Conservation (phyloP, 371 early-diverging fungal species). For the Apophysomyces trapeziformis region DNA sequence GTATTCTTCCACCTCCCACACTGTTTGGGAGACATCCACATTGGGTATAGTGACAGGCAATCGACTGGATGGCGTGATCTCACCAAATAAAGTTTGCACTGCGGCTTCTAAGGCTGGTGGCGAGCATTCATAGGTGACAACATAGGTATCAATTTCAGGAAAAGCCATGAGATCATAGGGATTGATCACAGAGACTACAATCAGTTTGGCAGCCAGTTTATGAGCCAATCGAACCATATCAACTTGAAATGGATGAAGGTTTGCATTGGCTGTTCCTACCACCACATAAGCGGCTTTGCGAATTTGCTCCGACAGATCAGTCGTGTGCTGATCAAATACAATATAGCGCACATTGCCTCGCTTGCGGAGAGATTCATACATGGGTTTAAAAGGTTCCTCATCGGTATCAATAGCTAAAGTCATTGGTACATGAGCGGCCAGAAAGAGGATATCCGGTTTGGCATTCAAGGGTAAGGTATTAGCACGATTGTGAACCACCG, state of each 20-base stretch:
- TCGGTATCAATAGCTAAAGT: slow-evolving; percentile 54
- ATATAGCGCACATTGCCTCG: slow-evolving; percentile 40
- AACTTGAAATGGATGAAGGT: slow-evolving; percentile 47
- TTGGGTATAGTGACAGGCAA: slow-evolving; percentile 46
- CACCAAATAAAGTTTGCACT: slow-evolving; percentile 44
- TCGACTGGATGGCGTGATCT: slow-evolving; percentile 25
- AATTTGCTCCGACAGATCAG: slow-evolving; percentile 21
- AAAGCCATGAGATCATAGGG: slow-evolving; percentile 54
- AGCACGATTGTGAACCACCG: slow-evolving; percentile 36
- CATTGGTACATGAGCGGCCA: slow-evolving; percentile 49
- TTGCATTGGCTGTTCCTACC: slow-evolving; percentile 54
- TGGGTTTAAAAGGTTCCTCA: slow-evolving; percentile 47
- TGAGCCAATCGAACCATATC: slow-evolving; percentile 36
- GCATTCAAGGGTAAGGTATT: slow-evolving; percentile 30
- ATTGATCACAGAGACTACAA: slow-evolving; percentile 47
- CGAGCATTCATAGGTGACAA: slow-evolving; percentile 53
- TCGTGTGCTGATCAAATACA: slow-evolving; percentile 30
- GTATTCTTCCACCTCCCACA: slow-evolving; percentile 10
- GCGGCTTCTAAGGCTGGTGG: slow-evolving; percentile 53
- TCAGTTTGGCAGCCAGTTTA: slow-evolving; percentile 17
- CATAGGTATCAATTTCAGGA: slow-evolving; percentile 39
- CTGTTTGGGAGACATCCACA: background rate
- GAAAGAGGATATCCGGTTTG: slow-evolving; percentile 32
- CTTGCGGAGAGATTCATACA: slow-evolving; percentile 28
- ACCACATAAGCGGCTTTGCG: slow-evolving; percentile 34